These are phyloP conservation scores for Withania somnifera DNA, from an alignment of 305 asterid genomes.

Conservation along the genomic window DNA sequence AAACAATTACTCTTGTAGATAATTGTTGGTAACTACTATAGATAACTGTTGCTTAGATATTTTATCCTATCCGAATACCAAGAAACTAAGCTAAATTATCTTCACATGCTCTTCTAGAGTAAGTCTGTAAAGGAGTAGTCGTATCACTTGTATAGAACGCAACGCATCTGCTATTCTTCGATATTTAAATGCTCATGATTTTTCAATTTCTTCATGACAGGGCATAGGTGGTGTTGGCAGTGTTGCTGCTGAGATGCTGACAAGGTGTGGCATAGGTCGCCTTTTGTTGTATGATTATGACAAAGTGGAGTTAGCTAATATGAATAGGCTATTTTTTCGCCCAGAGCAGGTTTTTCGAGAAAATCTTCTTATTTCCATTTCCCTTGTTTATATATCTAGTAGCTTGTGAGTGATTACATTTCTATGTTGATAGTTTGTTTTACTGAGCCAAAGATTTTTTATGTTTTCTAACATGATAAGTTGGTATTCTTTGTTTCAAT, in stretches of 20 bases:
- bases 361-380: not conserved
- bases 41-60: no score
- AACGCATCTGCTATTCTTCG: not conserved
- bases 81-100: no score
- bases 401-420: not conserved
- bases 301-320: conserved; percentile 97
- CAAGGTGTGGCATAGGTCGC: conserved; percentile 98
- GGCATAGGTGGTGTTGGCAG: conserved; percentile 99
- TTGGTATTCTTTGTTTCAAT: not conserved
- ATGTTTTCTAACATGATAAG: not conserved
- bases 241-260: conserved; percentile 99
- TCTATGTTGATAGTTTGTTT: not conserved
- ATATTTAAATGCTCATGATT: not conserved
- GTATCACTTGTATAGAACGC: no score
- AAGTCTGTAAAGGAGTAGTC: no score
- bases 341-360: conserved; percentile 78
- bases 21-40: no score
- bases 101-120: no score
- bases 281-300: conserved; percentile 94
- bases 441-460: not conserved
- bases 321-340: conserved; percentile 97
- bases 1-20: no score
- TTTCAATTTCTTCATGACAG: conserved; percentile 23
- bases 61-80: no score
- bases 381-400: not conserved